Conservation (phyloP, 2,329 filamentous ascomycete species). For the Lasiodiplodia theobromae region DNA sequence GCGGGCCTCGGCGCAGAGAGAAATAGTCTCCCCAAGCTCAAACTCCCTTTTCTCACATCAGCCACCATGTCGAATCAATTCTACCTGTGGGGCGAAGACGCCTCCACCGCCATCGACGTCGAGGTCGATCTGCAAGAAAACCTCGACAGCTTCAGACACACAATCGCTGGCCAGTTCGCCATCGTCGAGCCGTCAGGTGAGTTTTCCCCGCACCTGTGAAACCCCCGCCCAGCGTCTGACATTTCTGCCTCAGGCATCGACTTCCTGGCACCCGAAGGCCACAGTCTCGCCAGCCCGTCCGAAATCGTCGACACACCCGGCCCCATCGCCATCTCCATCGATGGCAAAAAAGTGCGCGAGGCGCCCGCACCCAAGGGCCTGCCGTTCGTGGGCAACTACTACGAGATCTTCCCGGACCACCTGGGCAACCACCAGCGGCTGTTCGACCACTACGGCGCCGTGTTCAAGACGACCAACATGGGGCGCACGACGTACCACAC, state of each 20-base stretch:
- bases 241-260: constrained; percentile 32
- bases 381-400: constrained; percentile 47
- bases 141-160: constrained; percentile 37
- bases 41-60: background rate
- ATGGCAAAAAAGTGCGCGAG: constrained; percentile 57
- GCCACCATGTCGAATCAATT: constrained; percentile 34
- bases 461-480: constrained; percentile 49
- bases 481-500: constrained; percentile 45
- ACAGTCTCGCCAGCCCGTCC: constrained; percentile 28
- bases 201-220: background rate
- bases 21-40: background rate
- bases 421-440: constrained; percentile 52
- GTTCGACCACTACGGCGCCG: constrained; percentile 48
- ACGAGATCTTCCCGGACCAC: constrained; percentile 51
- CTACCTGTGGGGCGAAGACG: constrained; percentile 40
- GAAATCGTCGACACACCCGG: constrained; percentile 33
- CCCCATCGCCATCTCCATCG: constrained; percentile 53
- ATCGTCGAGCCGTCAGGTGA: constrained; percentile 41
- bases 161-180: constrained; percentile 41
- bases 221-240: background rate
- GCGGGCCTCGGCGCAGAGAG: background rate
- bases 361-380: constrained; percentile 47
- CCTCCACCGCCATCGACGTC: constrained; percentile 35
- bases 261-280: constrained; percentile 28
- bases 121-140: constrained; percentile 36